Percentiles rank a stretch among this genome's conserved stretches.
These are phyloP conservation scores for Emmonsiellopsis sp. DNA, from an alignment of 2,329 filamentous ascomycete species.

Conservation along the genomic window DNA sequence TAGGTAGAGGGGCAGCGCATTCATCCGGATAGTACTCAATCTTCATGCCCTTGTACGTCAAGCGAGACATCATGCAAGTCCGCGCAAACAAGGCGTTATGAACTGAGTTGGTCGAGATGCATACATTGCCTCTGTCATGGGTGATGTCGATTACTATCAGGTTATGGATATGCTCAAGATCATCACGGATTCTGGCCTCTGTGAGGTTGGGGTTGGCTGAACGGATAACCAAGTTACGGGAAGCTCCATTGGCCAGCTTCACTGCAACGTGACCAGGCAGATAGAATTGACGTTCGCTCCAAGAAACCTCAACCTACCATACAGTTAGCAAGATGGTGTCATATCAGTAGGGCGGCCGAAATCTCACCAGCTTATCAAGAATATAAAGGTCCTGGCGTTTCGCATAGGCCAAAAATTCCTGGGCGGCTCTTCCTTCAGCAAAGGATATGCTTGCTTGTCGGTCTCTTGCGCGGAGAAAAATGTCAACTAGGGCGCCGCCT, in stretches of 20 bases:
- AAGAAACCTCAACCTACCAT: slow-evolving; percentile 55
- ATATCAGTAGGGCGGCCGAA: background rate
- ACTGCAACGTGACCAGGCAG: slow-evolving; percentile 53
- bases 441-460: slow-evolving; percentile 60
- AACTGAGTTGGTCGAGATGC: slow-evolving; percentile 68
- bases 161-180: slow-evolving; percentile 76
- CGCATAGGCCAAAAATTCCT: slow-evolving; percentile 54
- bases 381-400: slow-evolving; percentile 60
- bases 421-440: slow-evolving; percentile 52
- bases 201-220: slow-evolving; percentile 50
- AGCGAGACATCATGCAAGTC: slow-evolving; percentile 63
- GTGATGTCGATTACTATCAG: slow-evolving; percentile 58
- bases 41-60: slow-evolving; percentile 58
- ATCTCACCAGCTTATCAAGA: slow-evolving; percentile 54
- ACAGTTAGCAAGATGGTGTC: slow-evolving; percentile 8
- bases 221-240: slow-evolving; percentile 63
- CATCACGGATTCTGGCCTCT: slow-evolving; percentile 55
- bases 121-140: slow-evolving; percentile 50
- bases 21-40: slow-evolving; percentile 67
- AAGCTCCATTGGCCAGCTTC: slow-evolving; percentile 58
- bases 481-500: slow-evolving; percentile 61
- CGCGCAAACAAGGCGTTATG: slow-evolving; percentile 65
- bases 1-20: slow-evolving; percentile 52
- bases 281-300: slow-evolving; percentile 62
- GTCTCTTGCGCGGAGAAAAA: slow-evolving; percentile 53